A percentile compares a stretch with the other conserved stretches of the same genome.
These are phyloP conservation scores for Lumnitzera racemosa DNA, from an alignment of 345 rosid species.

Conservation along the genomic window DNA sequence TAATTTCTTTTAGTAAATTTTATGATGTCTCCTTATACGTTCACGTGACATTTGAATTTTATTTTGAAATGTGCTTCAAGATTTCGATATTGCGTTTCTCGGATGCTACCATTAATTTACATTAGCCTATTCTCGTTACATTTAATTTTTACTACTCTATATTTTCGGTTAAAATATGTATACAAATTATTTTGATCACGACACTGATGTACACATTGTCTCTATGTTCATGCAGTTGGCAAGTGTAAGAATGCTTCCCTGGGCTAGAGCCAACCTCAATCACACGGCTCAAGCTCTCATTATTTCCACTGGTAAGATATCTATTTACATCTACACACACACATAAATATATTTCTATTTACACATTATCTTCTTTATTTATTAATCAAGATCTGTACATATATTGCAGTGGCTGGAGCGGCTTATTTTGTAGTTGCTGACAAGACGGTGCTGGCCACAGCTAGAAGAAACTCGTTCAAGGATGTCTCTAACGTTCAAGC, in stretches of 20 bases:
- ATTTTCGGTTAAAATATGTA: too few species aligned
- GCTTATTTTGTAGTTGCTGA: conserved; percentile 92
- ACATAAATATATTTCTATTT: not conserved
- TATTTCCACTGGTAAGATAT: conserved; percentile 45
- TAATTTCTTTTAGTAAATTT: too few species aligned
- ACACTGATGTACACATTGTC: not conserved
- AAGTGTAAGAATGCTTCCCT: conserved; percentile 64
- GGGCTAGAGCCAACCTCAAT: conserved; percentile 89
- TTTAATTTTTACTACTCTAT: too few species aligned
- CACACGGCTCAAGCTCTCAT: conserved; percentile 96
- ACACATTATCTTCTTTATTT: not conserved
- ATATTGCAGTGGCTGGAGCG: conserved; percentile 59
- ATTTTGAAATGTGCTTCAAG: too few species aligned
- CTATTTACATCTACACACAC: too few species aligned
- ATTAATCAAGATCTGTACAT: too few species aligned
- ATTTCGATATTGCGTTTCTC: too few species aligned
- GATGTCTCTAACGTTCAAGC: conserved; percentile 19
- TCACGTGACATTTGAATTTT: too few species aligned
- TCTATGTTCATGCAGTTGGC: conserved; percentile 38
- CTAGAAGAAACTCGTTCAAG: conserved; percentile 69
- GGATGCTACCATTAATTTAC: too few species aligned
- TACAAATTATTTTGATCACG: too few species aligned
- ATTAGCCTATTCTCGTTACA: too few species aligned
- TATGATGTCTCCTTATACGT: too few species aligned
- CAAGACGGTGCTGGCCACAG: conserved; percentile 84